These are phyloP conservation scores for Pythium aphanidermatum DNA, from an alignment of 352 stramenopile species.

Conservation along the genomic window DNA sequence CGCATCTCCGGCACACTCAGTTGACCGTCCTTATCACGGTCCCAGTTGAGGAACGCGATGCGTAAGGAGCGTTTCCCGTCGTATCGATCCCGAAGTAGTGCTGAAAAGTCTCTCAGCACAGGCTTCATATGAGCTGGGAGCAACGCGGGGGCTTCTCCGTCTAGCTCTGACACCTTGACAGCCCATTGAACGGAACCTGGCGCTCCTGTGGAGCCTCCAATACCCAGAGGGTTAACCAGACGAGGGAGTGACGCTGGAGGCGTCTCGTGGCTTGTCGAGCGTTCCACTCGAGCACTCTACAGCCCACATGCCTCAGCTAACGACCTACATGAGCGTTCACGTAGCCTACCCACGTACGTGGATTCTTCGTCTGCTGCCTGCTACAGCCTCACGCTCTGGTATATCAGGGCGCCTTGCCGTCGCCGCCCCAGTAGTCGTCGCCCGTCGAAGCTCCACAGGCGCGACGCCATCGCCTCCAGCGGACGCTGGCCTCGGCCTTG, in stretches of 20 bases:
- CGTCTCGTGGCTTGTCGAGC: neutral
- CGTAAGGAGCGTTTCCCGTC: slow-evolving; percentile 50
- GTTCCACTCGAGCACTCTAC: slow-evolving; percentile 15
- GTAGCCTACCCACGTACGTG: too few relatives aligned
- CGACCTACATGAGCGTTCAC: neutral
- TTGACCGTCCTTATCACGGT: slow-evolving; percentile 46
- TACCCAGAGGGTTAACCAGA: neutral
- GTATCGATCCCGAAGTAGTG: slow-evolving; percentile 46
- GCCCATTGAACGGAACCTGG: slow-evolving; percentile 48
- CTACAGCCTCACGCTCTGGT: neutral
- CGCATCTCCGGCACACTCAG: slow-evolving; percentile 30
- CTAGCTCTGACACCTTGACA: slow-evolving; percentile 18
- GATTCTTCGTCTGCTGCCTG: slow-evolving; percentile 5
- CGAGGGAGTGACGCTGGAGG: neutral
- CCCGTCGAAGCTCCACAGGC: too few relatives aligned
- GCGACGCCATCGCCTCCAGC: neutral
- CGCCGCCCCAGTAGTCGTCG: neutral
- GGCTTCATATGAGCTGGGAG: neutral
- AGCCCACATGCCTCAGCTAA: neutral
- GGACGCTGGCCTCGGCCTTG: slow-evolving; percentile 8
- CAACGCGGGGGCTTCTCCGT: neutral
- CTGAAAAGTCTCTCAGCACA: slow-evolving; percentile 30
- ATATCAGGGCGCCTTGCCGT: slow-evolving; percentile 6
- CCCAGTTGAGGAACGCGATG: slow-evolving; percentile 51
- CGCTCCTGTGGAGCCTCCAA: slow-evolving; percentile 8